phyloP scores from a whole-genome alignment of 805 yeast species.

The Nakazawaea ambrosiae region DNA sequence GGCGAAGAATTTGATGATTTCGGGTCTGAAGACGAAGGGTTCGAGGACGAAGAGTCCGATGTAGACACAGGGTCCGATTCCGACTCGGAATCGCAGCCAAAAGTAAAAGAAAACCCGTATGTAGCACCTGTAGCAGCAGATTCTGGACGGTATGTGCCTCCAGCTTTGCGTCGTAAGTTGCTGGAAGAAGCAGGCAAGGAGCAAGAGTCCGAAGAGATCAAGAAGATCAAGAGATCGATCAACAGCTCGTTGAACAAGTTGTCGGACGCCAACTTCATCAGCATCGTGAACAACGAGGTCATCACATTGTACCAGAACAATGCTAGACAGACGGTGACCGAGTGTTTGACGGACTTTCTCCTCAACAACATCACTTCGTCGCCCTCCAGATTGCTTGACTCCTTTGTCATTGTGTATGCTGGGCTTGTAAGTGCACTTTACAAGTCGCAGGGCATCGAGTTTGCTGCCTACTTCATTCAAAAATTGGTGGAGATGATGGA shows the following conservation, averaged over 20 bases:
- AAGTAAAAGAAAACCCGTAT: slow-evolving; percentile 64
- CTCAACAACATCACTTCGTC: slow-evolving; percentile 58
- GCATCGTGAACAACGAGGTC: slow-evolving; percentile 58
- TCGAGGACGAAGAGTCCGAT: slow-evolving; percentile 3
- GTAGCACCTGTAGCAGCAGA: slow-evolving; percentile 44
- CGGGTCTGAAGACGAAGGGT: slow-evolving; percentile 20
- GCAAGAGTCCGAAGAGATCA: slow-evolving; percentile 35
- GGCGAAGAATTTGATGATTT: slow-evolving; percentile 23
- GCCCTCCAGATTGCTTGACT: slow-evolving; percentile 65
- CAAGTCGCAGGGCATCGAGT: slow-evolving; percentile 75
- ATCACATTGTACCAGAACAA: slow-evolving; percentile 54
- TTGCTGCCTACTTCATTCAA: slow-evolving; percentile 85
- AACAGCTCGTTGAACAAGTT: slow-evolving; percentile 83
- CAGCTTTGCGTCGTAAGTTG: slow-evolving; percentile 62
- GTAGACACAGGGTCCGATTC: slow-evolving; percentile 18
- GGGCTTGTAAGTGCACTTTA: slow-evolving; percentile 70
- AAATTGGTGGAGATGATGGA: slow-evolving; percentile 68
- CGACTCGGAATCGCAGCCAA: no score
- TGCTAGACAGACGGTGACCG: slow-evolving; percentile 77
- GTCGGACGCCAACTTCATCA: slow-evolving; percentile 77
- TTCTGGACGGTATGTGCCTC: slow-evolving; percentile 65
- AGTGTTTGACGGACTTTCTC: slow-evolving; percentile 54
- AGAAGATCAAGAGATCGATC: slow-evolving; percentile 50
- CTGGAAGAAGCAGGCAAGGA: slow-evolving; percentile 21
- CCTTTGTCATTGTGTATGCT: slow-evolving; percentile 74